A percentile compares a stretch with the other conserved stretches of the same genome.
Conservation (phyloP, 1,139 yeast species). For the Chernovozyma sophiae-reginae region DNA sequence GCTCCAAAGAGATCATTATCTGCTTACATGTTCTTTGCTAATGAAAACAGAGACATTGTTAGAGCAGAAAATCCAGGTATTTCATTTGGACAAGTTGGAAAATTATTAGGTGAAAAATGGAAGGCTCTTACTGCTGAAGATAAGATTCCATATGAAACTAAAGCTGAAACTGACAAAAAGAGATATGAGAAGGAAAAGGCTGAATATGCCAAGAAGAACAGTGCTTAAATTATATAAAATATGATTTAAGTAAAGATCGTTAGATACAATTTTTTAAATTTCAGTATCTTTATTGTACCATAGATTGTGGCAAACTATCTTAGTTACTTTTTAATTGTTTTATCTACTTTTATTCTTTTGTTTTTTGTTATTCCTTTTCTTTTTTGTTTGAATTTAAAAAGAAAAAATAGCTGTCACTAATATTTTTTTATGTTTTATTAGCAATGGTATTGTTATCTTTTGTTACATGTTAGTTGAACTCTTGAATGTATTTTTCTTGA, state of each 20-base stretch:
- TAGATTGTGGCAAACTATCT: slow-evolving; percentile 8
- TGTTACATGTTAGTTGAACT: background rate
- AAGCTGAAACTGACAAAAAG: slow-evolving; percentile 94
- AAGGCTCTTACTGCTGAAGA: slow-evolving; percentile 79
- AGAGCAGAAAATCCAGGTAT: slow-evolving; percentile 94
- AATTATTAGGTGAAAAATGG: slow-evolving; percentile 93
- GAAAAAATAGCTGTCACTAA: background rate
- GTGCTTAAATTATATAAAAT: slow-evolving; percentile 6
- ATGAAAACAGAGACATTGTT: slow-evolving; percentile 92
- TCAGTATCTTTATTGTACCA: slow-evolving; percentile 13
- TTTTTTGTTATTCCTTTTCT: background rate
- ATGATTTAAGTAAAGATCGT: background rate
- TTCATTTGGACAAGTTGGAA: slow-evolving; percentile 89
- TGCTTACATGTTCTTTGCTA: slow-evolving; percentile 98
- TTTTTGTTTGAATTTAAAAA: background rate
- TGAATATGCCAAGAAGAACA: slow-evolving; percentile 61
- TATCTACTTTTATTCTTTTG: slow-evolving; percentile 1
- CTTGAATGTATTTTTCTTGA: background rate
- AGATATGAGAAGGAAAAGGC: slow-evolving; percentile 96
- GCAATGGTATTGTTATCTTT: background rate
- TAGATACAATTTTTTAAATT: slow-evolving; percentile 10
- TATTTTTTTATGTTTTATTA: background rate
- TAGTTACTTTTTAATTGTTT: slow-evolving; percentile 1
- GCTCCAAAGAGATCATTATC: slow-evolving; percentile 98
- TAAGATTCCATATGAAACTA: slow-evolving; percentile 83